These are phyloP conservation scores for Cordyceps farinosa DNA, from an alignment of 2,329 filamentous ascomycete genomes.

Conservation along the genomic window DNA sequence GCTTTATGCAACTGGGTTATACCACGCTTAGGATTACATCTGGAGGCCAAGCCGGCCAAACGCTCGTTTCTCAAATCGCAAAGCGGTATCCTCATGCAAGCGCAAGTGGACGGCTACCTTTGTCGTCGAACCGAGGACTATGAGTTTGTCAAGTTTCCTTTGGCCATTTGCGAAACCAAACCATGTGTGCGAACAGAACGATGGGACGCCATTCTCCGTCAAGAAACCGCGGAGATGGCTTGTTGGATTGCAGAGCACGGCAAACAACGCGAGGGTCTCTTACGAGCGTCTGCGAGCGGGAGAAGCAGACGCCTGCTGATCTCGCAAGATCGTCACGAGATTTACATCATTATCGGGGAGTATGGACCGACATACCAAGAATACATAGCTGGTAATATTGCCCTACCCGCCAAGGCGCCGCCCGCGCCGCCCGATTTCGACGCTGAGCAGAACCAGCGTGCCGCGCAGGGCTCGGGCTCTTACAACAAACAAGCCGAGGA, in stretches of 20 bases:
- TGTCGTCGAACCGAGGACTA: background rate
- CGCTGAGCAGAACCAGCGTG: too few relatives aligned
- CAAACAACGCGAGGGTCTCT: background rate
- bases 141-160: background rate
- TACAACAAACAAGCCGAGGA: too few relatives aligned
- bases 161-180: conserved; percentile 1
- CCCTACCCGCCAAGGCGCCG: too few relatives aligned
- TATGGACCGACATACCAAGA: background rate
- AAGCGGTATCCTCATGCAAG: background rate
- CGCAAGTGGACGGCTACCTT: background rate
- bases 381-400: background rate
- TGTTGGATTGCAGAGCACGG: background rate
- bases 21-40: background rate
- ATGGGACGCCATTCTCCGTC: background rate
- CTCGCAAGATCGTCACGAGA: conserved; percentile 17
- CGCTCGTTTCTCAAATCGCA: background rate
- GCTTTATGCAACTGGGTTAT: background rate
- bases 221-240: background rate
- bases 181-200: background rate
- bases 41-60: background rate
- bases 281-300: too few relatives aligned
- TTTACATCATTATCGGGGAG: conserved; percentile 16
- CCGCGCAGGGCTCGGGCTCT: too few relatives aligned
- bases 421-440: background rate
- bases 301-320: conserved; percentile 5